These are phyloP conservation scores for Decorospora gaudefroyi DNA, from an alignment of 2,329 filamentous ascomycete genomes.

Conservation along the genomic window DNA sequence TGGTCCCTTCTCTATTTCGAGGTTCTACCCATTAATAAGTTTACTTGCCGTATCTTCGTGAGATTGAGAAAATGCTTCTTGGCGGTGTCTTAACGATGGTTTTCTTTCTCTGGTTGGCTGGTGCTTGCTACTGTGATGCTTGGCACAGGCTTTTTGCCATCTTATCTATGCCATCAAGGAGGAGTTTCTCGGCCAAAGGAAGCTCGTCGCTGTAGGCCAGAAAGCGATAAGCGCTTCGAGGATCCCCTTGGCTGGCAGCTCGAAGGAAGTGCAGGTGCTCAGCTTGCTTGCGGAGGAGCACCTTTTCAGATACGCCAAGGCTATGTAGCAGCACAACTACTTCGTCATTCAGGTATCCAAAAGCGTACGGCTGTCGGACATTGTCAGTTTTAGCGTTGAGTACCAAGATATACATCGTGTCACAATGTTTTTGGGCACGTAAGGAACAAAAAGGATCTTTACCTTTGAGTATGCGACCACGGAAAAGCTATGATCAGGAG, in stretches of 20 bases:
- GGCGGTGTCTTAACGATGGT: too few relatives aligned
- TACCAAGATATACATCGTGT: too few relatives aligned
- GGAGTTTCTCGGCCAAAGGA: slow-evolving; percentile 47
- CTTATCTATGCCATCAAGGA: slow-evolving; percentile 48
- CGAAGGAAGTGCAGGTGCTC: slow-evolving; percentile 46
- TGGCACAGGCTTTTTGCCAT: too few relatives aligned
- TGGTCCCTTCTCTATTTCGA: too few relatives aligned
- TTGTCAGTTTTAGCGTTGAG: too few relatives aligned
- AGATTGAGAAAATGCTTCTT: too few relatives aligned
- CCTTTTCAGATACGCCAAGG: slow-evolving; percentile 42
- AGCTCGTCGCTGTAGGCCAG: slow-evolving; percentile 42
- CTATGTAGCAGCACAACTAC: slow-evolving; percentile 48
- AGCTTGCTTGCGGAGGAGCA: slow-evolving; percentile 45
- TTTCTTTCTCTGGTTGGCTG: too few relatives aligned
- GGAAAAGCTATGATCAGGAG: slow-evolving; percentile 45
- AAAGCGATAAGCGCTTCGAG: slow-evolving; percentile 43
- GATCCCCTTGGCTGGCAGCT: slow-evolving; percentile 29
- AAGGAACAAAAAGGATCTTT: too few relatives aligned
- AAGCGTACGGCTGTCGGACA: slow-evolving; percentile 47
- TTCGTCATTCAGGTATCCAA: slow-evolving; percentile 52
- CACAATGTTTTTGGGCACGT: too few relatives aligned
- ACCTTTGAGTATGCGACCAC: slow-evolving; percentile 52
- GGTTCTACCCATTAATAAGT: too few relatives aligned
- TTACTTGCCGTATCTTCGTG: too few relatives aligned
- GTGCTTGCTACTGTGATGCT: too few relatives aligned